Evolutionary conservation across 805 yeast species (phyloP).

Genomic region (Cyberlindnera lachancei): DNA sequence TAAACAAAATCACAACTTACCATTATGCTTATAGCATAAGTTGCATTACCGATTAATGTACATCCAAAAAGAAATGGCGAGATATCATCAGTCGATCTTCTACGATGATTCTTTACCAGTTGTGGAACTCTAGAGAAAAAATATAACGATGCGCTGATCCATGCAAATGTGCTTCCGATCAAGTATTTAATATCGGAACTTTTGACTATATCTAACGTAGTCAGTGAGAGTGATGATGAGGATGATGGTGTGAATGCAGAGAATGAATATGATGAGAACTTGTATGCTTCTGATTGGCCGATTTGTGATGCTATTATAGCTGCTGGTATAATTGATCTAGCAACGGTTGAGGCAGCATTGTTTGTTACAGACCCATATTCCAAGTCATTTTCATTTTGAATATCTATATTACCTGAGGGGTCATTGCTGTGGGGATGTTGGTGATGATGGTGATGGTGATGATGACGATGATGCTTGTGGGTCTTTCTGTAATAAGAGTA

Average conservation of each 20-base stretch:
- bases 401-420: neutral
- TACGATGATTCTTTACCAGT: slow-evolving; percentile 59
- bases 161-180: slow-evolving; percentile 52
- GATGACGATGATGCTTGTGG: slow-evolving; percentile 26
- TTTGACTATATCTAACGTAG: slow-evolving; percentile 2
- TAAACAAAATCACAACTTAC: slow-evolving; percentile 48
- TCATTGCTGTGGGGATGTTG: neutral
- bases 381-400: neutral
- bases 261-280: slow-evolving; percentile 8
- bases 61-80: slow-evolving; percentile 74
- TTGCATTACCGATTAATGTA: slow-evolving; percentile 70
- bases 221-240: neutral
- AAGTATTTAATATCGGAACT: neutral
- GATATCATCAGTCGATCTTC: slow-evolving; percentile 82
- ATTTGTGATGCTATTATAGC: slow-evolving; percentile 22
- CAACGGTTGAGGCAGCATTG: slow-evolving; percentile 5
- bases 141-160: slow-evolving; percentile 73
- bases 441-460: slow-evolving; percentile 24
- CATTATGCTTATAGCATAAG: slow-evolving; percentile 70
- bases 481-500: slow-evolving; percentile 37
- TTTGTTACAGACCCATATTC: neutral
- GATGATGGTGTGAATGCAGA: slow-evolving; percentile 2
- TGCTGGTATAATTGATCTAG: slow-evolving; percentile 17
- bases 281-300: slow-evolving; percentile 16
- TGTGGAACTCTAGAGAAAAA: slow-evolving; percentile 82